Conservation (phyloP, 371 early-diverging fungal genomes). For the Mortierella sp. region DNA sequence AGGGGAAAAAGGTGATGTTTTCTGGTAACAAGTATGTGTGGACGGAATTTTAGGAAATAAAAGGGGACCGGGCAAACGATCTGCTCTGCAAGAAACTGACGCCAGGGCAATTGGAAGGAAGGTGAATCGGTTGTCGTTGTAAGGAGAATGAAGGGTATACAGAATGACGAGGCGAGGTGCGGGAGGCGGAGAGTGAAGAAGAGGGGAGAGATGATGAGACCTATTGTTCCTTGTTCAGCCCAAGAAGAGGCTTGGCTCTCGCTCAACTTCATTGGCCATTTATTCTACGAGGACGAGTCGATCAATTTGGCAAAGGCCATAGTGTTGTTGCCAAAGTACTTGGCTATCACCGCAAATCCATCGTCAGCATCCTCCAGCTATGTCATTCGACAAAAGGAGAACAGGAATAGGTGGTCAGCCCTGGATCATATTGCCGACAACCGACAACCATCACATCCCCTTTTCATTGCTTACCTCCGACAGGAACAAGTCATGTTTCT, state of each 20-base stretch:
- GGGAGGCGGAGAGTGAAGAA: too few species aligned
- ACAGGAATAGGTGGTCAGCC: not conserved
- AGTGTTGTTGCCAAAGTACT: constrained; percentile 88
- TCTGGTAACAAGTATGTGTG: too few species aligned
- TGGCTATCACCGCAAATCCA: constrained; percentile 87
- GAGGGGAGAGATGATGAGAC: too few species aligned
- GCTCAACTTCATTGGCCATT: not conserved
- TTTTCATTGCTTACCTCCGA: constrained; percentile 64
- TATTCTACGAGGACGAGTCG: constrained; percentile 55
- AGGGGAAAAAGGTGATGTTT: too few species aligned
- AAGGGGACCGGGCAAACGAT: too few species aligned
- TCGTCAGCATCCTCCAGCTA: constrained; percentile 83
- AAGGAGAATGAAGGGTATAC: too few species aligned
- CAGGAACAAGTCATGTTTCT: constrained; percentile 83
- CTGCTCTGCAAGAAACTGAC: too few species aligned
- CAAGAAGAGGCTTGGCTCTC: too few species aligned
- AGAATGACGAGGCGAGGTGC: too few species aligned
- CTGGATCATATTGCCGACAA: not conserved
- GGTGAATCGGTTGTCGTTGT: too few species aligned
- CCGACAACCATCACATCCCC: not conserved
- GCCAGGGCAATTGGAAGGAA: too few species aligned
- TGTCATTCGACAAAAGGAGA: constrained; percentile 1
- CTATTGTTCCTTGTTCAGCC: not conserved
- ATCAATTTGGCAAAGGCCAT: constrained; percentile 82
- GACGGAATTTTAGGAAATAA: too few species aligned